Evolutionary conservation across 176 grass and related monocot genomes (phyloP).

Genomic region (Stipa capillata): DNA sequence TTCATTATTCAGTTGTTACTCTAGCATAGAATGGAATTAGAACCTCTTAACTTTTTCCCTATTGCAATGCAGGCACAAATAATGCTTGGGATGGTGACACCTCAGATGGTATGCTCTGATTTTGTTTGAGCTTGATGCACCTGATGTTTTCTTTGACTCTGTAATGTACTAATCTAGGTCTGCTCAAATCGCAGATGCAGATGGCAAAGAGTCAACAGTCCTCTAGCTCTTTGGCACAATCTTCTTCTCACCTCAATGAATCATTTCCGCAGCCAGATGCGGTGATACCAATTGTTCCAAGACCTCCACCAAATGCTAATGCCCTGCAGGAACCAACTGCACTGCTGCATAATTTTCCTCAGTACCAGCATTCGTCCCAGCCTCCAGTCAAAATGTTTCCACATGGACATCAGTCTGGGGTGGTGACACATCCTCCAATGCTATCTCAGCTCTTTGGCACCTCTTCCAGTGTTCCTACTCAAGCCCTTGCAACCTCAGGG

Average conservation of each 20-base stretch:
- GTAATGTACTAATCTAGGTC: slow-evolving; percentile 23
- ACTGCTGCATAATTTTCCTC: slow-evolving; percentile 42
- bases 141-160: not conserved
- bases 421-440: slow-evolving; percentile 18
- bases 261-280: slow-evolving; percentile 44
- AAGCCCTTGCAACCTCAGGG: slow-evolving; percentile 40
- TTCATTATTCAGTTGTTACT: not conserved
- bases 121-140: slow-evolving; percentile 13
- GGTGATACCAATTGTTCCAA: slow-evolving; percentile 28
- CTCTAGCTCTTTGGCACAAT: slow-evolving; percentile 34
- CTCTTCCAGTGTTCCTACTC: slow-evolving; percentile 41
- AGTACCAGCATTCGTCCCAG: slow-evolving; percentile 36
- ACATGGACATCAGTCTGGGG: slow-evolving; percentile 29
- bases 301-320: slow-evolving; percentile 30
- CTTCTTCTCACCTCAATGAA: slow-evolving; percentile 44
- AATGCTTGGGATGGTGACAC: slow-evolving; percentile 87
- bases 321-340: slow-evolving; percentile 35
- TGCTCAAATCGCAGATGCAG: slow-evolving; percentile 71
- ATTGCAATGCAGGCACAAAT: slow-evolving; percentile 69
- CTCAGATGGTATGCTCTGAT: slow-evolving; percentile 59
- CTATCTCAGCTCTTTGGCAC: slow-evolving; percentile 33
- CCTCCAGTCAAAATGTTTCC: slow-evolving; percentile 30
- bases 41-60: not conserved
- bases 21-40: slow-evolving; percentile 5
- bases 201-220: slow-evolving; percentile 61